phyloP scores from a whole-genome alignment of 164 flowering plant genomes.

The Echeveria elegans region DNA sequence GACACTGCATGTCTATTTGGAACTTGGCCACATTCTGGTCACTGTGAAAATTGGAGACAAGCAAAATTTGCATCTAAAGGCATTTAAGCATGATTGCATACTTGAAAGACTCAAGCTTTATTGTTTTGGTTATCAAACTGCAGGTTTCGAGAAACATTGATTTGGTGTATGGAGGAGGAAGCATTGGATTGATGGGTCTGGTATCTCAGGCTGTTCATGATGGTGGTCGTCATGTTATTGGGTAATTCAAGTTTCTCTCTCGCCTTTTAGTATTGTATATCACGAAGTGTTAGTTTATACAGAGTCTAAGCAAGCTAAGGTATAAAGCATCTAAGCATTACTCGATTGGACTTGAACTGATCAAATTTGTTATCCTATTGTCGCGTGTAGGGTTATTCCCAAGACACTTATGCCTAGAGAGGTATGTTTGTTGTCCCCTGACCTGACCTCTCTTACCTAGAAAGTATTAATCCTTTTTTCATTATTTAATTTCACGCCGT shows the following conservation, averaged over 20 bases:
- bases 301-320: not conserved
- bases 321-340: not conserved
- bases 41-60: too few species aligned
- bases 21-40: not conserved
- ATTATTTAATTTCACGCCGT: not conserved
- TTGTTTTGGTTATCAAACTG: constrained; percentile 11
- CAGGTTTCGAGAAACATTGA: constrained; percentile 92
- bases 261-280: too few species aligned
- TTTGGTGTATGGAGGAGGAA: constrained; percentile 95
- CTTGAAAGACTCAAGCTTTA: not conserved
- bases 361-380: constrained; percentile 48
- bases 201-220: constrained; percentile 88
- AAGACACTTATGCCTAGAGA: constrained; percentile 98
- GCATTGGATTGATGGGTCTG: constrained; percentile 90
- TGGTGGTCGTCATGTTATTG: constrained; percentile 86
- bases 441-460: constrained; percentile 12
- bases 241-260: constrained; percentile 27
- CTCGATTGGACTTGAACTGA: constrained; percentile 14
- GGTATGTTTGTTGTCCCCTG: constrained; percentile 43
- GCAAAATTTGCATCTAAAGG: too few species aligned
- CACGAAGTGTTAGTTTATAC: too few species aligned
- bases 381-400: constrained; percentile 81
- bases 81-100: too few species aligned
- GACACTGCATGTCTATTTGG: not conserved
- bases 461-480: constrained; percentile 13